Evolutionary conservation across 2,329 filamentous ascomycete genomes (phyloP).

Genomic region (Diplodia intermedia): DNA sequence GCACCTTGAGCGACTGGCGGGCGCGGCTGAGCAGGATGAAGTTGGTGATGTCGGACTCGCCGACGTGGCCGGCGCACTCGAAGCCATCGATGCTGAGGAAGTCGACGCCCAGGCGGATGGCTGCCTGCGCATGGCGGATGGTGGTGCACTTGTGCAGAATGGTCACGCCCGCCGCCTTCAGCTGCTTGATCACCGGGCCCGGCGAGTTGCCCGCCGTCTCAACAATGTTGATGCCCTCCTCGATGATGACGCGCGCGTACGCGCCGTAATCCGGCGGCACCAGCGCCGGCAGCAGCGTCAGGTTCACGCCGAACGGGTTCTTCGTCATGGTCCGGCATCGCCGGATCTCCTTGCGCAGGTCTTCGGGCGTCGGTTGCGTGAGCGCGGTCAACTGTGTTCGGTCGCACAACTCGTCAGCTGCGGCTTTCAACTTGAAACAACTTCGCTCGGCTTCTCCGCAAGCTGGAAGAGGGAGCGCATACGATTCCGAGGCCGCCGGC

Average conservation of each 20-base stretch:
- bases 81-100: slow-evolving; percentile 98
- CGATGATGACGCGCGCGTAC: slow-evolving; percentile 90
- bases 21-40: slow-evolving; percentile 87
- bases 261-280: slow-evolving; percentile 90
- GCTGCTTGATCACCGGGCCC: slow-evolving; percentile 84
- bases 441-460: slow-evolving; percentile 1
- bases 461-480: slow-evolving; percentile 30
- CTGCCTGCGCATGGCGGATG: slow-evolving; percentile 89
- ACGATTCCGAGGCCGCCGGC: slow-evolving; percentile 79
- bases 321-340: slow-evolving; percentile 80
- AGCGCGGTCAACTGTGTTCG: slow-evolving; percentile 71
- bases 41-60: slow-evolving; percentile 87
- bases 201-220: slow-evolving; percentile 93
- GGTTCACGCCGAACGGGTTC: slow-evolving; percentile 88
- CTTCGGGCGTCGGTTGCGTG: slow-evolving; percentile 90
- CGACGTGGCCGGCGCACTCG: slow-evolving; percentile 91
- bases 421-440: not conserved
- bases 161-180: slow-evolving; percentile 79
- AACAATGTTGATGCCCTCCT: slow-evolving; percentile 89
- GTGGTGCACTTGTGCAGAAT: slow-evolving; percentile 98
- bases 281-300: slow-evolving; percentile 89
- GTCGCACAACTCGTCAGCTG: slow-evolving; percentile 20
- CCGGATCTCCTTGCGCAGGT: slow-evolving; percentile 90
- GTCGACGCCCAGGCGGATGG: slow-evolving; percentile 92
- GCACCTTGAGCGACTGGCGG: slow-evolving; percentile 80